phyloP scores from a whole-genome alignment of 495 filamentous ascomycete genomes.

The Aspergillus leporis region DNA sequence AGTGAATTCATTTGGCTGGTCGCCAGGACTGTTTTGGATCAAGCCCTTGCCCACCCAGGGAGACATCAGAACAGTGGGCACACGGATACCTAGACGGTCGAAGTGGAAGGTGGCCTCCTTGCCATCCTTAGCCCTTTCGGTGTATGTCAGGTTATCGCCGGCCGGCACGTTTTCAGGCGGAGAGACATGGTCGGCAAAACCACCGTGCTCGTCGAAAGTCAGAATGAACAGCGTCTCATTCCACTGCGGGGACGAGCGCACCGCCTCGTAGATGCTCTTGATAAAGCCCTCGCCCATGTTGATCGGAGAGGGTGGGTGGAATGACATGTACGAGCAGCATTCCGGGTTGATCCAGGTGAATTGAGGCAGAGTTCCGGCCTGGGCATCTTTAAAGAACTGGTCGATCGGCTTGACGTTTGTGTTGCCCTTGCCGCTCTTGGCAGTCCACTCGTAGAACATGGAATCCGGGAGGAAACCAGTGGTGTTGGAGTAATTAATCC shows the following conservation, averaged over 20 bases:
- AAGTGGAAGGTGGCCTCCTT: conserved; percentile 47
- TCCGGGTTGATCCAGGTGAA: conserved; percentile 56
- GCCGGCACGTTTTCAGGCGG: conserved; percentile 45
- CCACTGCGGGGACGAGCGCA: conserved; percentile 50
- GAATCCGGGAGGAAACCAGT: conserved; percentile 38
- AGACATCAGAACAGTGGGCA: conserved; percentile 52
- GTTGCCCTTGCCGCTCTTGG: conserved; percentile 27
- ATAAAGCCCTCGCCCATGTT: conserved; percentile 50
- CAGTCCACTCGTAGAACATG: conserved; percentile 45
- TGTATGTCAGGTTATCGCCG: conserved; percentile 44
- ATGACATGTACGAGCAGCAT: conserved; percentile 51
- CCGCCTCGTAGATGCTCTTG: conserved; percentile 52
- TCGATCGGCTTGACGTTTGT: conserved; percentile 36
- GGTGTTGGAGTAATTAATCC: conserved; percentile 53
- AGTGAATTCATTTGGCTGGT: conserved; percentile 39
- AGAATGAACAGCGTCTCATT: conserved; percentile 51
- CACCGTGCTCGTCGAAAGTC: conserved; percentile 53
- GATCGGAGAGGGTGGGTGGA: conserved; percentile 50
- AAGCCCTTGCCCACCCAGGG: conserved; percentile 48
- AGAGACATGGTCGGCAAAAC: conserved; percentile 51
- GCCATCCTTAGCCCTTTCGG: conserved; percentile 41
- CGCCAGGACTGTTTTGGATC: conserved; percentile 38
- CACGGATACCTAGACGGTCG: conserved; percentile 50
- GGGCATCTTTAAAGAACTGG: conserved; percentile 40
- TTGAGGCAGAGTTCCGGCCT: conserved; percentile 41